phyloP scores from a whole-genome alignment of 73 alveolate genomes.

The Urostyla sp. region DNA sequence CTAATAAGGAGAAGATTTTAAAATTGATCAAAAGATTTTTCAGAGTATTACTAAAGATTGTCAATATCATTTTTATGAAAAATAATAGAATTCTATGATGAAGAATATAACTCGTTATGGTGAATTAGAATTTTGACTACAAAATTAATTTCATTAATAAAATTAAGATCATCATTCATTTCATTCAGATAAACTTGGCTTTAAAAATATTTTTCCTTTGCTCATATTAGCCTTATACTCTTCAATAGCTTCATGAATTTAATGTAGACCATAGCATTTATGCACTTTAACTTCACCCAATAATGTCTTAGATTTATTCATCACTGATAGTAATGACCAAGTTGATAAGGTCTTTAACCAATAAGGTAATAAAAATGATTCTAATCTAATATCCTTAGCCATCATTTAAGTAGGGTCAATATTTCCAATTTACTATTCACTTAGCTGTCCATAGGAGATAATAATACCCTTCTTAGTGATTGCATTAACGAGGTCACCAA shows the following conservation, averaged over 20 bases:
- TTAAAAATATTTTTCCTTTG: constrained; percentile 62
- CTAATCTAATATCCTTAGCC: constrained; percentile 29
- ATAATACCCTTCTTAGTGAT: constrained; percentile 42
- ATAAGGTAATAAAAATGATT: constrained; percentile 55
- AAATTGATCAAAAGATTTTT: constrained; percentile 19
- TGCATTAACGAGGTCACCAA: constrained; percentile 43
- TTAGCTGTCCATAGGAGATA: constrained; percentile 67
- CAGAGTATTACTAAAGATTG: constrained; percentile 57
- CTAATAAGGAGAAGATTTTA: constrained; percentile 1
- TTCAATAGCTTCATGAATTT: constrained; percentile 69
- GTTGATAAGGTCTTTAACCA: constrained; percentile 67
- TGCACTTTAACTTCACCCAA: constrained; percentile 40
- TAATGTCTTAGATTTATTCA: constrained; percentile 41
- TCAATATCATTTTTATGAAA: constrained; percentile 30
- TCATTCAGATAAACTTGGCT: constrained; percentile 60
- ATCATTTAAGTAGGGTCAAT: constrained; percentile 57
- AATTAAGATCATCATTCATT: not conserved
- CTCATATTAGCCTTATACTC: constrained; percentile 67
- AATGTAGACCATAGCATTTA: constrained; percentile 58
- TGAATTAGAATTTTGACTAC: not conserved
- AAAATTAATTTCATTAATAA: too few relatives aligned
- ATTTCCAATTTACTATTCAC: constrained; percentile 51
- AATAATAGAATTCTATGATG: constrained; percentile 25
- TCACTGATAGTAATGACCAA: constrained; percentile 17
- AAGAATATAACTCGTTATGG: not conserved